Evolutionary conservation across 73 alveolate genomes (phyloP).

Genomic region (Effrenium voratum): DNA sequence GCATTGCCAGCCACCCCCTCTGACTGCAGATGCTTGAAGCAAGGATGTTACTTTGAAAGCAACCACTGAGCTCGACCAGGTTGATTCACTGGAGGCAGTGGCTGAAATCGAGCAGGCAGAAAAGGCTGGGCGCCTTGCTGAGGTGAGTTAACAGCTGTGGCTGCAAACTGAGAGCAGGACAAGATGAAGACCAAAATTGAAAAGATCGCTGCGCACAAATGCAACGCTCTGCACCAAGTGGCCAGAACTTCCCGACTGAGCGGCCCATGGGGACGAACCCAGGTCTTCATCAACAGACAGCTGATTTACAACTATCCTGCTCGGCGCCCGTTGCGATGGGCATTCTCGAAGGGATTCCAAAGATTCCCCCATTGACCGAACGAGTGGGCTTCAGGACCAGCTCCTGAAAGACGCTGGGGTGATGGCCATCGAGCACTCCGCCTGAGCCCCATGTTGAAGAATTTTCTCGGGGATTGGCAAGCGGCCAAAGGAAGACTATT

Average conservation of each 20-base stretch:
- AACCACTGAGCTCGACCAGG: conserved; percentile 65
- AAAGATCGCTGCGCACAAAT: conserved; percentile 97
- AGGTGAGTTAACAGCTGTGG: not conserved
- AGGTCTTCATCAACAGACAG: conserved; percentile 99
- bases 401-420: conserved; percentile 96
- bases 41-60: not conserved
- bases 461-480: not conserved
- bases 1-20: not conserved
- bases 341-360: not conserved
- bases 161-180: conserved; percentile 94
- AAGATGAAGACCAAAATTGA: conserved; percentile 99
- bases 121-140: conserved; percentile 9
- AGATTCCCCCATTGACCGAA: not conserved
- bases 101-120: conserved; percentile 99
- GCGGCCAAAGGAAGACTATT: not conserved
- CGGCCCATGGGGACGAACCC: conserved; percentile 40
- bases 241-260: not conserved
- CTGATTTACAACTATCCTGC: conserved; percentile 99
- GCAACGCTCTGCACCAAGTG: conserved; percentile 93
- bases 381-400: conserved; percentile 85
- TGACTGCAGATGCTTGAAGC: not conserved
- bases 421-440: conserved; percentile 97
- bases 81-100: conserved; percentile 97
- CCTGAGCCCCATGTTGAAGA: not conserved
- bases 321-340: not conserved